A percentile compares a stretch with the other conserved stretches of the same genome.
Conservation (phyloP, 805 yeast genomes). For the Kuraishia borneana region DNA sequence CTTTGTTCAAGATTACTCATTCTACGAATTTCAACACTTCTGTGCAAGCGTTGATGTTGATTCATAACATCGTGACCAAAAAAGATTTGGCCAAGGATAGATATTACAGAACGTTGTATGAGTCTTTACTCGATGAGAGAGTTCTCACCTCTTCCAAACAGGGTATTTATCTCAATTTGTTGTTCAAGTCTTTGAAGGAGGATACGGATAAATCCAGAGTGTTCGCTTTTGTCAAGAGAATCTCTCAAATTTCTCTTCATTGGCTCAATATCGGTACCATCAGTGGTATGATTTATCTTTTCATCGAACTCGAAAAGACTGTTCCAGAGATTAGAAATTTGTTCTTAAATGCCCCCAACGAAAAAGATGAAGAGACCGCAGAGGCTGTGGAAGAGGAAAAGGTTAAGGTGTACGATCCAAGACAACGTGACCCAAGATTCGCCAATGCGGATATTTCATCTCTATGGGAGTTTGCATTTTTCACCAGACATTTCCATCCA, state of each 20-base stretch:
- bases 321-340: slow-evolving; percentile 60
- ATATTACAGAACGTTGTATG: slow-evolving; percentile 81
- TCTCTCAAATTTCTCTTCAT: slow-evolving; percentile 71
- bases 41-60: slow-evolving; percentile 80
- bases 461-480: slow-evolving; percentile 76
- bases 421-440: slow-evolving; percentile 84
- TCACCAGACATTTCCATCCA: slow-evolving; percentile 83
- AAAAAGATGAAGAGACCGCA: slow-evolving; percentile 9
- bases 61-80: slow-evolving; percentile 64
- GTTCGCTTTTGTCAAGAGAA: slow-evolving; percentile 83
- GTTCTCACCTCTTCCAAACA: slow-evolving; percentile 83
- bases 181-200: slow-evolving; percentile 71
- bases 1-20: slow-evolving; percentile 83
- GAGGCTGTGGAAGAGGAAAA: slow-evolving; percentile 4
- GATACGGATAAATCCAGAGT: slow-evolving; percentile 59
- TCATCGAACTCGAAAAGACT: slow-evolving; percentile 55
- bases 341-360: slow-evolving; percentile 37
- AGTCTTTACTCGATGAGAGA: slow-evolving; percentile 77
- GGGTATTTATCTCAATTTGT: slow-evolving; percentile 78
- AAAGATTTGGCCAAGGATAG: slow-evolving; percentile 50
- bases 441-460: slow-evolving; percentile 79
- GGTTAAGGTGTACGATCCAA: slow-evolving; percentile 52
- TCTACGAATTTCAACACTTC: slow-evolving; percentile 90
- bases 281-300: slow-evolving; percentile 68
- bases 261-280: slow-evolving; percentile 87